A percentile compares a stretch with the other conserved stretches of the same genome.
Conservation (phyloP, 306 rosid genomes). For the Acacia melanoxylon region DNA sequence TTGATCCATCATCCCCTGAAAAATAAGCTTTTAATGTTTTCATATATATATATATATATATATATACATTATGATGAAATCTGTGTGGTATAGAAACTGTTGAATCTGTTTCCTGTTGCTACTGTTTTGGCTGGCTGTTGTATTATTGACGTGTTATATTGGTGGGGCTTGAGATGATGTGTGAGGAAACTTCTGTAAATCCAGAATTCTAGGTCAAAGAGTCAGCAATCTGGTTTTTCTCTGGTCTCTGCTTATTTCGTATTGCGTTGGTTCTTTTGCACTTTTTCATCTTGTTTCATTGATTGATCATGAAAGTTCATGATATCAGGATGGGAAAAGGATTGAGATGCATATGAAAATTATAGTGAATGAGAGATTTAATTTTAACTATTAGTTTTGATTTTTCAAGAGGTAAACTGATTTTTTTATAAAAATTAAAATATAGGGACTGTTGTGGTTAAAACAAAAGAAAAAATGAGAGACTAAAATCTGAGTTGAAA, state of each 20-base stretch:
- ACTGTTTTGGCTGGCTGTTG: background rate
- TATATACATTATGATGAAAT: background rate
- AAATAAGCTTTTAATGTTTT: background rate
- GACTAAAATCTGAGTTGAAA: too few relatives aligned
- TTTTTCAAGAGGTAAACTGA: too few relatives aligned
- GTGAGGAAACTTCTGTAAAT: background rate
- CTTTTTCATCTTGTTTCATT: background rate
- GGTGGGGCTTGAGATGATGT: background rate
- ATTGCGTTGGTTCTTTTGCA: background rate
- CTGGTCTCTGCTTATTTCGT: background rate
- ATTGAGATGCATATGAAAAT: background rate
- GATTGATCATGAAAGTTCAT: background rate
- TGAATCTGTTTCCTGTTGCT: conserved; percentile 19
- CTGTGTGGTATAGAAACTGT: background rate
- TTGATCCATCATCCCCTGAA: conserved; percentile 39
- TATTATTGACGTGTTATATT: conserved; percentile 16
- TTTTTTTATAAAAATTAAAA: too few relatives aligned
- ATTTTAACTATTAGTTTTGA: too few relatives aligned
- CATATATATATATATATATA: background rate
- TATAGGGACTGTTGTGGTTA: too few relatives aligned
- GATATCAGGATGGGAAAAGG: background rate
- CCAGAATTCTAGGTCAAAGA: background rate
- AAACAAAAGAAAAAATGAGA: too few relatives aligned
- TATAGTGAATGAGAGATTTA: background rate
- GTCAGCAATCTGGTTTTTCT: background rate